Base-by-base conservation (phyloP, 257 asterid genomes). In the Penstemon eatonii region DNA sequence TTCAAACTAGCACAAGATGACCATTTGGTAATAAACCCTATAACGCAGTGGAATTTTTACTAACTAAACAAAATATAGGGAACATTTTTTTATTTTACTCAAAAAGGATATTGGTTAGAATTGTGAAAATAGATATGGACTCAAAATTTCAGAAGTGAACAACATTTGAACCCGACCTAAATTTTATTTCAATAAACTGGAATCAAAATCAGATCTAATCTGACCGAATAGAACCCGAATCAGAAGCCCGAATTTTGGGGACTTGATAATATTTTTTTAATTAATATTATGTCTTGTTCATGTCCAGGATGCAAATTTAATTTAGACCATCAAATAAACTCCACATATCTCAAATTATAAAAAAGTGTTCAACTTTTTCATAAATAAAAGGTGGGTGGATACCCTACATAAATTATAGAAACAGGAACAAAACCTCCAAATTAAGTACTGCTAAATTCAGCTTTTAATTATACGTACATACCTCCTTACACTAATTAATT, bases 401-500 rank as follows among this genome's bases (percentile, higher is more conserved):
- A 33, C 76, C 59, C 67, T 49, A 75, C 49, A 74, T 36, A 66
- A 79, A 74, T 70, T 70, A 70, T 63, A 80, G 92, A 81, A 85
- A 86, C 90, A 78, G 90, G 96, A 86, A 88, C 88, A 83, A 70
- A 47, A 66, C 63, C 61, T 45, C 78, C 62, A 19, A 8, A 10
- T 37, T 9, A 46, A 72, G 18, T 15, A 59, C 75, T 86, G 92
- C 97, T 90, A 88, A 90, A 79, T 88, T 80, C 75, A 88, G 85
- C 96, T 47, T 52, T 42, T 40, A 69, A 15, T 15, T 15, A 75
- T 61, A 57, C 69, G 42, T 25, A 74, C 66, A 78, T 39, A 25
- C 63, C 66, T 71, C 57, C 66, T 68, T 60, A 71, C 12, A 62
- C 65, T 25, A 68, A 62, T 64, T 37, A 65, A 61, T 56, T 58